Percentiles rank a stretch among this genome's conserved stretches.
Evolutionary conservation across 2,329 filamentous ascomycete genomes (phyloP).

Genomic region (Fonsecaea multimorphosa): DNA sequence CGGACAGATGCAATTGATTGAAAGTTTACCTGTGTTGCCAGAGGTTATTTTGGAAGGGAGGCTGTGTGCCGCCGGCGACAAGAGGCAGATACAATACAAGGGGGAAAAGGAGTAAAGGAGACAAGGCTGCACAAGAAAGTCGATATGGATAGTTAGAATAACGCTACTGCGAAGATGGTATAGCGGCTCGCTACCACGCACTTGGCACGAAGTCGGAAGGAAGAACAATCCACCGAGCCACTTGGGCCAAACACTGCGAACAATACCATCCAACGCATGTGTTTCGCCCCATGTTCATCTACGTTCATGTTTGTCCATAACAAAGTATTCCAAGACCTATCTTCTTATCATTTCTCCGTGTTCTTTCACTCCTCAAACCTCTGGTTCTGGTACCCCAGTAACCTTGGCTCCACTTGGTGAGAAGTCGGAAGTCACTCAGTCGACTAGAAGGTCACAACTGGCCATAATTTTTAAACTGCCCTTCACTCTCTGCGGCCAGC

Average conservation of each 20-base stretch:
- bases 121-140: background rate
- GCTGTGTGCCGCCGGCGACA: background rate
- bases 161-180: background rate
- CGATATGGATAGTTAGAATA: background rate
- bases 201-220: background rate
- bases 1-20: background rate
- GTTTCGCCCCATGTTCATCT: background rate
- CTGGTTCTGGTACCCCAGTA: background rate
- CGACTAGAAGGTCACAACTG: background rate
- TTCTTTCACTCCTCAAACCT: background rate
- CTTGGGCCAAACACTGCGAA: background rate
- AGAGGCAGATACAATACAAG: background rate
- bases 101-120: background rate
- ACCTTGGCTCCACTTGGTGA: background rate
- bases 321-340: background rate
- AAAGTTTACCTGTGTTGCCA: background rate
- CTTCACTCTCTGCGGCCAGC: background rate
- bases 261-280: background rate
- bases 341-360: background rate
- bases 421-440: background rate
- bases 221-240: constrained; percentile 5
- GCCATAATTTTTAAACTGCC: background rate
- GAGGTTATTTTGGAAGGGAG: too few species aligned
- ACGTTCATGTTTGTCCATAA: background rate
- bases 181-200: background rate